A percentile compares a stretch with the other conserved stretches of the same genome.
phyloP scores from a whole-genome alignment of 2,329 filamentous ascomycete genomes.

The Scedosporium minutisporum region DNA sequence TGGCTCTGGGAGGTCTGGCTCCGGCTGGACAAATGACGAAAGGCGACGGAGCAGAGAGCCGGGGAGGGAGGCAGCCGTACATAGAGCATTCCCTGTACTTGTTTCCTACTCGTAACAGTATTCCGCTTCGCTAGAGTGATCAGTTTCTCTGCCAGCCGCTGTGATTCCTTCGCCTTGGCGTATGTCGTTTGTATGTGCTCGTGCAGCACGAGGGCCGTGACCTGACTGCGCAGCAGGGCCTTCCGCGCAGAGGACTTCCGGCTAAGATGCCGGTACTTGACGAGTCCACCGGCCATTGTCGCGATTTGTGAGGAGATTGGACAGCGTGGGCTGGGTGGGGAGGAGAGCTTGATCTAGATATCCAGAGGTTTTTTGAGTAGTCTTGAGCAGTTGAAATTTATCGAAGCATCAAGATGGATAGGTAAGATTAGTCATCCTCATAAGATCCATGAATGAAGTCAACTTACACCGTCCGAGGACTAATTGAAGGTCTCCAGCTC shows the following conservation, averaged over 20 bases:
- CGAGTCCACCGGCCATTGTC: slow-evolving; percentile 72
- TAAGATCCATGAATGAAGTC: background rate
- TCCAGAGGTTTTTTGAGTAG: background rate
- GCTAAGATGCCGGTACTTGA: slow-evolving; percentile 83
- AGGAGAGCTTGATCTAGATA: background rate
- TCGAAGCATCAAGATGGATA: background rate
- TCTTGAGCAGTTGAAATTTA: background rate
- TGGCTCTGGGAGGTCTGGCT: background rate
- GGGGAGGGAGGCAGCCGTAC: slow-evolving; percentile 43
- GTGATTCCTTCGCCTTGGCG: slow-evolving; percentile 94
- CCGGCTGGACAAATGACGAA: background rate
- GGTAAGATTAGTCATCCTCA: background rate
- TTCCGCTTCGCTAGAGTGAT: slow-evolving; percentile 92
- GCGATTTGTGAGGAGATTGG: slow-evolving; percentile 3
- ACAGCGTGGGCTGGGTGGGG: background rate
- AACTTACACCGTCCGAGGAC: no score
- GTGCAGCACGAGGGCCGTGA: slow-evolving; percentile 86
- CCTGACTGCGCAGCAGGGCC: slow-evolving; percentile 88
- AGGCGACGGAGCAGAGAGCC: background rate
- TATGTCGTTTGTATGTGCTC: slow-evolving; percentile 93
- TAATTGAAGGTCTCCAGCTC: no score
- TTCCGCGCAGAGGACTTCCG: slow-evolving; percentile 80
- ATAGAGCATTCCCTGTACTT: slow-evolving; percentile 74
- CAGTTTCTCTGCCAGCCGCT: slow-evolving; percentile 85
- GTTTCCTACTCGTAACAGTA: slow-evolving; percentile 67